Base-by-base conservation (phyloP, 2,329 filamentous ascomycete species). In the Xylaria sp. region DNA sequence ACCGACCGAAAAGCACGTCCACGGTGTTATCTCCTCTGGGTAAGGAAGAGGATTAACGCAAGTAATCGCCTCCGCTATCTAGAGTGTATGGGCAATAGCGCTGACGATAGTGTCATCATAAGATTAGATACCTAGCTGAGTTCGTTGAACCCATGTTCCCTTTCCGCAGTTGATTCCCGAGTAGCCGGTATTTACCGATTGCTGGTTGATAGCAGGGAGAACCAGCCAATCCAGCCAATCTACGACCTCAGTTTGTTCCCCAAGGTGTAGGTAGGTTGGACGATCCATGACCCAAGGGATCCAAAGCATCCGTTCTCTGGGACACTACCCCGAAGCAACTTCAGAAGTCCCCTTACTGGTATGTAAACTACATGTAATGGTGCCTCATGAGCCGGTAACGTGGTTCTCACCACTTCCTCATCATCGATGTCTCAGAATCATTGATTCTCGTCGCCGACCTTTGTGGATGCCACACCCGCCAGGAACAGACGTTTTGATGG, bases 401-500 rank as follows among this genome's bases (percentile, higher is more conserved):
- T 61, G 59, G 49, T 55, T 63, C 64, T 44, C 29, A 13, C 9
- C 25, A 25, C 17, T 39, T 25, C 15, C 13, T 54, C 39, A 17
- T 45, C 36, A 20, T 39, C 42, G 33, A 22, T 38, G 31, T 56
- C 39, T 55, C 55, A 13, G 20, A 39, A 55, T 45, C 20, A 25
- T 38, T 38, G 9, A 54, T 53, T 49, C 33, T 51, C 42, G 33
- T 31, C 57, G 61, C 51, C 53, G 57, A 65, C 50, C 25, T 61
- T 15, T 33, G 45, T 63, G 60, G 55, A 22, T 63, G 65, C 38
- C 65, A 67, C 65, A 67, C 60, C 45, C 38, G 51, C 44, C 60
- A 63, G 60, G 62, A 53, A 56, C 64, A 31, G 53, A 47, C 13
- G 27, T 42, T 42, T 6, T 36, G 63, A 22, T 22, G 29, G 47